Base-by-base conservation (phyloP, 352 stramenopile species). In the Globisporangium polare region DNA sequence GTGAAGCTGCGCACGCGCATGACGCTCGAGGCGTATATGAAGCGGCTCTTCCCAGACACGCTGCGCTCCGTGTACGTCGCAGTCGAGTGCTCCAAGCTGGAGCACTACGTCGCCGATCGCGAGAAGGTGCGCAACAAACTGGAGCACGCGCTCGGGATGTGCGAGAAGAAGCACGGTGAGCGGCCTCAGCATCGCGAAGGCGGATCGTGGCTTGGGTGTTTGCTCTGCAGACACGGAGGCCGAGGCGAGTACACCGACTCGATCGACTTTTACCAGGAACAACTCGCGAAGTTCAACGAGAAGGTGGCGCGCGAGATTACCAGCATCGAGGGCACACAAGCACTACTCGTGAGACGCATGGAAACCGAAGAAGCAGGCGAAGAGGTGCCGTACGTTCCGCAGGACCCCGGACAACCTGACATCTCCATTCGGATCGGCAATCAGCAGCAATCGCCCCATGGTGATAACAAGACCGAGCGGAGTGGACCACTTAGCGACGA, bases 1-100 rank as follows among this genome's bases (percentile, higher is more conserved):
- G 55, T 80, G 39, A 74, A 81, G 60, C 52, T 91, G 50, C 76
- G 83, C 41, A 88, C 75, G 4, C 71, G 68, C 15, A 65, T 79
- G 26, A 89, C 79, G 27, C 75, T 94, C 24, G 71, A 88, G 55
- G 74, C 76, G 33, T 94, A 94, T 63, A 77, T 94, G 72, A 56
- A 63, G 53, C 80, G 84, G 49, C 72, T 94, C 24, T 94, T 94
- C 54, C 85, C 85, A 5, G 62, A 70, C 59, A 69, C 76, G 2
- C 66, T 90, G 13, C 75, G 75, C 60, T 75, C 69, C 29, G 85
- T 90, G 42, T 88, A 90, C 55, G 75, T 94, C 29, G 77, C 80
- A 6, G 57, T 92, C 27, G 85, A 94, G 66, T 92, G 85, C 62
- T 61, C 66, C 1, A 73, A 71, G 15, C 53, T 94, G 13, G 77